phyloP scores from a whole-genome alignment of 805 yeast species.

The Sugiyamaella valdiviana region DNA sequence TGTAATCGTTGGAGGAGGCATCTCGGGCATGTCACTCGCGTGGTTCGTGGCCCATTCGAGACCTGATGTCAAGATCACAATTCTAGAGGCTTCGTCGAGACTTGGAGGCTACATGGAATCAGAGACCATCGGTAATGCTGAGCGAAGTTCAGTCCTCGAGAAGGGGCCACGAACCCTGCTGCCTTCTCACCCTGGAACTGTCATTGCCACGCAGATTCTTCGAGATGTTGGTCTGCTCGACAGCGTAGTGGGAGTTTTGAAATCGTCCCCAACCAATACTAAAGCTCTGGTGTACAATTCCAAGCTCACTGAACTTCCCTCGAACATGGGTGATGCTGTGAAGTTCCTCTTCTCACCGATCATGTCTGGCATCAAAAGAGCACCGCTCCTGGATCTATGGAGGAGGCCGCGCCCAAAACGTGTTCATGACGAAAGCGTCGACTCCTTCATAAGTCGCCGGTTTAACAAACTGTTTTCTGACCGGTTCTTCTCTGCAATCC shows the following conservation, averaged over 20 bases:
- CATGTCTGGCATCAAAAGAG: conserved; percentile 52
- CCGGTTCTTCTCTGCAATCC: conserved; percentile 69
- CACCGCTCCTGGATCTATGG: conserved; percentile 32
- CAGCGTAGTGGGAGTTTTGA: conserved; percentile 50
- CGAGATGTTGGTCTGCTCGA: conserved; percentile 42
- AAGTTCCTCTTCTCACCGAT: conserved; percentile 25
- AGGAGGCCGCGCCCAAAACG: conserved; percentile 20
- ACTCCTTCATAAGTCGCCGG: conserved; percentile 58
- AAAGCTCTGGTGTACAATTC: conserved; percentile 51
- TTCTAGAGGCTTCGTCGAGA: conserved; percentile 50
- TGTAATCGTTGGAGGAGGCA: conserved; percentile 81
- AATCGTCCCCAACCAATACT: conserved; percentile 57
- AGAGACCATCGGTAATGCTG: conserved; percentile 23
- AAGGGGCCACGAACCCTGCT: conserved; percentile 89
- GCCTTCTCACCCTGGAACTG: conserved; percentile 69
- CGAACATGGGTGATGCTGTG: conserved; percentile 13
- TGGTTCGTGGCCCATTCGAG: conserved; percentile 51
- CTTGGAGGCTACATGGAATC: conserved; percentile 76
- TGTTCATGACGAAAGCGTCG: conserved; percentile 62
- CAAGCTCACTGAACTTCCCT: conserved; percentile 30
- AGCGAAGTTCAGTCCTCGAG: conserved; percentile 42
- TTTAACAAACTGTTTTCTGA: conserved; percentile 50
- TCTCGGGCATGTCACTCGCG: conserved; percentile 64
- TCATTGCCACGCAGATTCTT: conserved; percentile 25
- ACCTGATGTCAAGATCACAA: conserved; percentile 63